Base-by-base conservation (phyloP, 257 asterid genomes). In the Solanum dulcamara region DNA sequence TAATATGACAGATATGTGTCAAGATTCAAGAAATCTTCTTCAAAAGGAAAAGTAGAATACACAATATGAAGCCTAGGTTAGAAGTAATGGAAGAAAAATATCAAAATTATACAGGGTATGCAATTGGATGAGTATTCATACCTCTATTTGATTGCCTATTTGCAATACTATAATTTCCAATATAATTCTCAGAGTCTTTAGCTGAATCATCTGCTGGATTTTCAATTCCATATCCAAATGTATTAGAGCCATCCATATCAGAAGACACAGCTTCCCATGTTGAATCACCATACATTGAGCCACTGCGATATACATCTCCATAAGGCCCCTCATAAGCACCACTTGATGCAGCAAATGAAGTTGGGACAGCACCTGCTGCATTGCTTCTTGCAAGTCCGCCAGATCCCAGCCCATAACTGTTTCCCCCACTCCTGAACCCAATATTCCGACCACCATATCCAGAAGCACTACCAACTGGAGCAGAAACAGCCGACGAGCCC, bases 91-190 rank as follows among this genome's bases (percentile, higher is more conserved):
- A 72, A 72, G 38, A 42, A 72, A 40, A 42, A 42, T 24, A 74
- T 74, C 81, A 8, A 42, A 74, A 74, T 42, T 88, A 90, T 70
- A 86, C 87, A 81, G 91, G 90, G 26, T 6, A 38, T 40, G 62
- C 85, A 37, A 28, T 37, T 40, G 53, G 79, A 81, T 68, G 71
- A 42, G 40, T 64, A 87, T 48, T n/a, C 84, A 87, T 93, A 95
- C 98, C 98, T 93, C 97, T 92, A 89, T 89, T 92, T 33, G 96
- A 86, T 88, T 92, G 94, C 85, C 96, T 92, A 88, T 89, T 93
- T 84, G 94, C 88, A 84, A 92, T 91, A 84, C 59, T 87, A 86
- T 90, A 90, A 51, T 88, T 89, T 48, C 89, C 90, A 85, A 86
- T 87, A 83, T 89, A 90, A 81, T 84, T 91, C 68, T 88, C 92